Evolutionary conservation across 306 rosid genomes (phyloP), one percentile per base, ranked within the genome.

Genomic region (Datisca glomerata): DNA sequence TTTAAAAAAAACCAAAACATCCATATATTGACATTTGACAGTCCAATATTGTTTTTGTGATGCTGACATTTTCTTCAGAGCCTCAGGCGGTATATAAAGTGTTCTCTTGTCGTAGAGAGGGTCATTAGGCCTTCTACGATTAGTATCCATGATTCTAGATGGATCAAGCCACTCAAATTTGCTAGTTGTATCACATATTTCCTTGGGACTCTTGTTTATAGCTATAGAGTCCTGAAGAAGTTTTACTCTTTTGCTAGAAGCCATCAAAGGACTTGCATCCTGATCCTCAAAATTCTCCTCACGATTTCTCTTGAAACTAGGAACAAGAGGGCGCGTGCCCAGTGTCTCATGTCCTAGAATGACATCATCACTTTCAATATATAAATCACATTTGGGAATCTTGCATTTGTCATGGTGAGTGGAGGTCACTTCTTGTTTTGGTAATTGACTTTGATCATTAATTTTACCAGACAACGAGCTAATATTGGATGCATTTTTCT

Each of bases 161-260:
- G 81, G 79, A 53, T 87, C 81, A 12, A 87, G 93, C 94, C 97
- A 87, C 64, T 77, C 94, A 61, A 87, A 87, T 78, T 69, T 89
- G 69, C 91, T 74, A 31, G 65, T 63, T 39, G 64, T 55, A 22
- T 74, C 94, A 44, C 66, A 49, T 12, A 24, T 61, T 47, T 69
- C 81, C 42, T 55, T 51, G 39, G 49, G 38, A 43, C 68, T 70
- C 71, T 57, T 72, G 24, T 70, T 48, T 34, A 33, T 14, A 16
- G 34, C 34, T 2, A 50, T 40, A 18, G 65, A 50, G 50, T 77
- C 86, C 23, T 80, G 79, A 31, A 72, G 75, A 34, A 77, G 64
- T 59, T 70, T 74, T 43, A 72, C 43, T 71, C 79, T 70, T 55
- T 89, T 89, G 45, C 79, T 57, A 39, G 84, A 67, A 45, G 65